Evolutionary conservation across 148 eudicot species (phyloP).

Genomic region (Rhododendron griersonianum): DNA sequence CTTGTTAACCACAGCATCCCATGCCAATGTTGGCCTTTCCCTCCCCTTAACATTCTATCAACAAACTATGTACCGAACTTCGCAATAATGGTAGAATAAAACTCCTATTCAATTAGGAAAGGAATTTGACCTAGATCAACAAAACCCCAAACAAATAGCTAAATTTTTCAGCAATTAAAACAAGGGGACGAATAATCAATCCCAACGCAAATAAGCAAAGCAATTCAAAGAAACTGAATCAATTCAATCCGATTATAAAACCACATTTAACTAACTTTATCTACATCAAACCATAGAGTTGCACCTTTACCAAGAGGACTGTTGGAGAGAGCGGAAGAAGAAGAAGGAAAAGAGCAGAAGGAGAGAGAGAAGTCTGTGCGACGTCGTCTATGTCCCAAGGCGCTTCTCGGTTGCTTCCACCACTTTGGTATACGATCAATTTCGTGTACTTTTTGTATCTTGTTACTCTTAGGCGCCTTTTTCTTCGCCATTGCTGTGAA

Average conservation of each 20-base stretch:
- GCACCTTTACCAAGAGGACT: slow-evolving; percentile 10
- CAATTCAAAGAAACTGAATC: neutral
- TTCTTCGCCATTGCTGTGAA: slow-evolving; percentile 24
- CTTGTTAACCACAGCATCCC: neutral
- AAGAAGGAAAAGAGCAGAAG: slow-evolving; percentile 6
- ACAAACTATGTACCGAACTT: neutral
- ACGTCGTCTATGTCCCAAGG: slow-evolving; percentile 25
- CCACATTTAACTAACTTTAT: neutral
- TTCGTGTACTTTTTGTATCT: neutral
- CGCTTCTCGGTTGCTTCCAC: slow-evolving; percentile 26
- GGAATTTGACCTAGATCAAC: neutral
- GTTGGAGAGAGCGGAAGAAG: slow-evolving; percentile 15
- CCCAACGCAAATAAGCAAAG: neutral
- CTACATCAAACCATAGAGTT: neutral
- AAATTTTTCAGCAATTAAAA: neutral
- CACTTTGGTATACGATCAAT: slow-evolving; percentile 24
- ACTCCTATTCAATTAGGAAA: neutral
- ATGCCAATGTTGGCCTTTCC: neutral
- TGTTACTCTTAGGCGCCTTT: slow-evolving; percentile 11
- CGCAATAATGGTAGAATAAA: neutral
- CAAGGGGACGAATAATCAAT: neutral
- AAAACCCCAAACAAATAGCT: neutral
- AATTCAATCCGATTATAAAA: neutral
- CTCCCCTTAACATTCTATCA: neutral
- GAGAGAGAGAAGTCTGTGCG: slow-evolving; percentile 28